Base-by-base conservation (phyloP, 192 early-diverging fungal species). In the Backusella macrospora region DNA sequence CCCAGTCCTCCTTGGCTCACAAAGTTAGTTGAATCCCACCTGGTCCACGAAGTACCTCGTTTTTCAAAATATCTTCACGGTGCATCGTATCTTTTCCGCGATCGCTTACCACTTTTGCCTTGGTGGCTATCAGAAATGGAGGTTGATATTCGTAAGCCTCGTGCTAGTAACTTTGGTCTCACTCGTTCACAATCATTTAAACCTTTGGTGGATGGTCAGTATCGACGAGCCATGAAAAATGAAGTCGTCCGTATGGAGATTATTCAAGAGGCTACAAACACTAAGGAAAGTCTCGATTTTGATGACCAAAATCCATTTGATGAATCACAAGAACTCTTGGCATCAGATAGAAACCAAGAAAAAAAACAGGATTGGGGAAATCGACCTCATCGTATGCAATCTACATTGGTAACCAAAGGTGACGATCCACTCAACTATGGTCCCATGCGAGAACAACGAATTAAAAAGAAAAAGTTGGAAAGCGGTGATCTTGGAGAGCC, bases 81-180 rank as follows among this genome's bases (percentile, higher is more conserved):
- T 23, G 75, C 80, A 42, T 79, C 80, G 21, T 78, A 81, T 39
- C 66, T 86, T 29, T 86, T 76, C 65, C 78, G 80, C 13, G 81
- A 83, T 21, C 69, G 80, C 6, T 80, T 86, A 3, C 80, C 80
- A 2, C 70, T 86, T 45, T 68, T 86, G 45, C 85, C 85, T 39
- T 86, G 83, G 78, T 86, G 85, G 85, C 44, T 86, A 8, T 86
- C 85, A 4, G 85, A 86, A 55, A 82, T 86, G 85, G 81, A 82
- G 26, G 73, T 81, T 13, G 85, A 86, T 77, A 83, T 86, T 44
- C 78, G 85, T 37, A 86, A 83, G 68, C 85, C 82, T 21, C 69
- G 78, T 43, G 64, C 74, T 14, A 75, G 65, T 15, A 80, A 74
- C 29, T 75, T 75, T 70, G 78, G 78, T 45, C 59, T 80, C 14